Evolutionary conservation across 192 early-diverging fungal genomes (phyloP), one percentile per base, ranked within the genome.

Genomic region (Podila epigama): DNA sequence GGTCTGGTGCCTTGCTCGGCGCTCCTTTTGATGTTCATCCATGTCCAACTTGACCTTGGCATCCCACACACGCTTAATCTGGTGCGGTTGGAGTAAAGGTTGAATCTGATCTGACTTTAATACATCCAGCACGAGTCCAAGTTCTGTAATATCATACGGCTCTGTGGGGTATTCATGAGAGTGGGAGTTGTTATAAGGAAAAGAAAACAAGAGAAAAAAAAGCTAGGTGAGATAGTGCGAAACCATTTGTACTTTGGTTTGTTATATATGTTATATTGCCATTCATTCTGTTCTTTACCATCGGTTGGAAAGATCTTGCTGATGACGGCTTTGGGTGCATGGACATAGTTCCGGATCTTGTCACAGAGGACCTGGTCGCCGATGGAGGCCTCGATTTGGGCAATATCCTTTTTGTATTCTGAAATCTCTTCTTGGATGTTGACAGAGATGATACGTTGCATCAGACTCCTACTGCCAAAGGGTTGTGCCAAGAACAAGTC

Each of bases 401-500:
- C 62, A 29, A 84, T 81, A 13, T 85, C 71, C 36, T 83, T 82
- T 40, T 81, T 61, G 20, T 75, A 51, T 35, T 80, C 81, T 25
- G 82, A 80, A 12, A 79, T 58, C 22, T 84, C 75, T 56, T 86
- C 85, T 10, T 66, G 66, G 41, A 86, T 75, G 39, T 81, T 86
- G 29, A 57, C 70, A 18, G 80, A 61, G 27, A 86, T 52, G 12
- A 86, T 86, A 34, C 85, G 70, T 48, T 86, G 85, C 20, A 83
- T 69, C 28, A 86, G 57, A 64, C 83, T 84, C 31, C 61, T 65
- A 15, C 66, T 62, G 9, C 85, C 85, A 69, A 86, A 84, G 5
- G 85, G 85, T 34, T 86, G 85, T 11, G 85, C 83, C 34, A 86
- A 54, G 36, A 86, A 86, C 25, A 86, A 48, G 60, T 86, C 83